phyloP scores from a whole-genome alignment of 1,139 yeast genomes.

The Geotrichum fermentans region DNA sequence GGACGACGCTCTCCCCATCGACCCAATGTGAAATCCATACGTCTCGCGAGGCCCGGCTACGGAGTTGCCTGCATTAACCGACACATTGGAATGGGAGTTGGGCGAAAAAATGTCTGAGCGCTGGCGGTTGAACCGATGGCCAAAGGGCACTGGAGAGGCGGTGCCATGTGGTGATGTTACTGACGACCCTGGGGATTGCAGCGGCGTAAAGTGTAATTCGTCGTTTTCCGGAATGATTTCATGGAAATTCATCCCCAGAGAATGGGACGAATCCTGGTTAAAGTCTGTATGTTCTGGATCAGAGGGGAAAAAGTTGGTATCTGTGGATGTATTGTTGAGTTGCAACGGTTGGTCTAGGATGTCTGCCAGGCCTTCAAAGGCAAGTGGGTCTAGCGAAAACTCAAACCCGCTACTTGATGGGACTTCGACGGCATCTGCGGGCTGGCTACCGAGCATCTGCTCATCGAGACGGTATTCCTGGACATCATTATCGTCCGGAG shows the following conservation, averaged over 20 bases:
- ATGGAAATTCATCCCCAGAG: slow-evolving; percentile 14
- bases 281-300: background rate
- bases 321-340: background rate
- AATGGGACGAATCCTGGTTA: slow-evolving; percentile 7
- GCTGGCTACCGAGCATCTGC: slow-evolving; percentile 1
- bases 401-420: slow-evolving; percentile 27
- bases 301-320: slow-evolving; percentile 8
- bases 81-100: slow-evolving; percentile 15
- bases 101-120: background rate
- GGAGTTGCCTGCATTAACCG: slow-evolving; percentile 21
- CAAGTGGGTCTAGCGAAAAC: slow-evolving; percentile 33
- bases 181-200: slow-evolving; percentile 8
- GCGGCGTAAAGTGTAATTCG: slow-evolving; percentile 6
- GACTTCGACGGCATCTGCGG: background rate
- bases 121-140: background rate
- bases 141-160: background rate
- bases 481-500: slow-evolving; percentile 18
- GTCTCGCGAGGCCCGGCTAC: slow-evolving; percentile 26
- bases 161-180: background rate
- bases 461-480: slow-evolving; percentile 13
- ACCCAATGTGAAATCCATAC: slow-evolving; percentile 16
- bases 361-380: slow-evolving; percentile 31
- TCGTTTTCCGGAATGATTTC: slow-evolving; percentile 14
- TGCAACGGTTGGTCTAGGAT: slow-evolving; percentile 9
- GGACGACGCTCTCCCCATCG: slow-evolving; percentile 12